A percentile compares a stretch with the other conserved stretches of the same genome.
Evolutionary conservation across 2,329 filamentous ascomycete species (phyloP).

Genomic region (Talaromyces sp.): DNA sequence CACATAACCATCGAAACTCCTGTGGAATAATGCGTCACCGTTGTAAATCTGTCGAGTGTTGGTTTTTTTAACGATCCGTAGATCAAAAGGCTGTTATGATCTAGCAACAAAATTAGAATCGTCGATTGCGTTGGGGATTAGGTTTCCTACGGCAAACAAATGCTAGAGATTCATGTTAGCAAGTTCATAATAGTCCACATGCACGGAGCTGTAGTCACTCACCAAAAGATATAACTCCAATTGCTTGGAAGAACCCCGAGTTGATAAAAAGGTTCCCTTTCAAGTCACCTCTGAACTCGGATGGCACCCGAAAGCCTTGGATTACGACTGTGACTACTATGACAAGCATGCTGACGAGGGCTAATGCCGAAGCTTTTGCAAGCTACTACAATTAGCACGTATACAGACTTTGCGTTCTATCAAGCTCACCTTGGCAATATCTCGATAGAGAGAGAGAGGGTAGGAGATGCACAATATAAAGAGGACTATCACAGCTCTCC

Average conservation of each 20-base stretch:
- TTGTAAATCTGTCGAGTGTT: conserved; percentile 90
- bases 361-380: conserved; percentile 91
- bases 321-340: conserved; percentile 86
- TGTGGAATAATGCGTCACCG: conserved; percentile 92
- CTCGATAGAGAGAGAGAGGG: conserved; percentile 87
- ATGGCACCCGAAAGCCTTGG: conserved; percentile 73
- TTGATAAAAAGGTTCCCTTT: conserved; percentile 74
- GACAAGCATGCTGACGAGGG: conserved; percentile 86
- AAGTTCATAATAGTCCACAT: conserved; percentile 13
- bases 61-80: conserved; percentile 93
- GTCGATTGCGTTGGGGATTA: conserved; percentile 1
- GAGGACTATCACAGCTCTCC: conserved; percentile 80
- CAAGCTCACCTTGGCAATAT: conserved; percentile 80
- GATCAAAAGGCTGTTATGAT: conserved; percentile 96
- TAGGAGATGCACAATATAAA: conserved; percentile 85
- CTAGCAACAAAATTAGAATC: conserved; percentile 35
- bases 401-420: not conserved
- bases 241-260: conserved; percentile 85
- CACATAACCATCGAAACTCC: conserved; percentile 88
- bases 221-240: conserved; percentile 98
- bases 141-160: conserved; percentile 62
- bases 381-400: conserved; percentile 59
- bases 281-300: conserved; percentile 70
- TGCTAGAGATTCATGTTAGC: conserved; percentile 45
- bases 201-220: conserved; percentile 32